Evolutionary conservation across 768 basidiomycete species (phyloP).

Genomic region (Coprinopsis marcescibilis): DNA sequence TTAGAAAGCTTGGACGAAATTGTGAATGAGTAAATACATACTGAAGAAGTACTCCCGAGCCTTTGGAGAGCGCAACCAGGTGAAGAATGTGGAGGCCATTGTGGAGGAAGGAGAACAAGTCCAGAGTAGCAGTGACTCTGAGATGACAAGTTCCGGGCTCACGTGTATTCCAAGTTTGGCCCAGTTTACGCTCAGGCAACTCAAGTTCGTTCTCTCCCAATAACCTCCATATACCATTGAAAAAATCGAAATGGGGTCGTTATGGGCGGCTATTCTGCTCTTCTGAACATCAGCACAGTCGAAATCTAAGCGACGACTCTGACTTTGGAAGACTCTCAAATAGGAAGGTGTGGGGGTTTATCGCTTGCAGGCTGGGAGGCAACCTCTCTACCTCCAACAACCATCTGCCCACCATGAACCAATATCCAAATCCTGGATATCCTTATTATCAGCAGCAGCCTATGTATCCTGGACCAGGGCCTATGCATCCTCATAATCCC

Average conservation of each 20-base stretch:
- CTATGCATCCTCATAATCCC: constrained; percentile 16
- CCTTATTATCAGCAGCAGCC: constrained; percentile 41
- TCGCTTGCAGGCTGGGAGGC: constrained; percentile 10
- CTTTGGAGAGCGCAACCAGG: constrained; percentile 89
- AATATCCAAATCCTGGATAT: constrained; percentile 28
- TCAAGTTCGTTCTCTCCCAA: background rate
- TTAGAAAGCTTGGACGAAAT: constrained; percentile 6
- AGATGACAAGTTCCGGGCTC: background rate
- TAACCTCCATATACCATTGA: background rate
- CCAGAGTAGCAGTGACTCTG: constrained; percentile 1
- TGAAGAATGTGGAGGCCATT: constrained; percentile 83
- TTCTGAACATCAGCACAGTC: background rate
- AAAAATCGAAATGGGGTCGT: background rate
- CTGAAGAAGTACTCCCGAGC: constrained; percentile 95
- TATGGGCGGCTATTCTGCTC: background rate
- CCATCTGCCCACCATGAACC: constrained; percentile 25
- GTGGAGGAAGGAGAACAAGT: constrained; percentile 15
- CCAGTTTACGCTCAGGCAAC: constrained; percentile 13
- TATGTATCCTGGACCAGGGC: constrained; percentile 33
- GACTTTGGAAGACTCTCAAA: constrained; percentile 17
- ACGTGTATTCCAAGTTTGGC: constrained; percentile 14
- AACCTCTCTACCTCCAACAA: constrained; percentile 4
- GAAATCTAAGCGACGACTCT: background rate
- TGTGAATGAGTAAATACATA: constrained; percentile 32
- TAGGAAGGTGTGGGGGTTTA: constrained; percentile 29